These are phyloP conservation scores for Kentomonas sorsogonicus DNA, from an alignment of 208 protist genomes.

Conservation along the genomic window DNA sequence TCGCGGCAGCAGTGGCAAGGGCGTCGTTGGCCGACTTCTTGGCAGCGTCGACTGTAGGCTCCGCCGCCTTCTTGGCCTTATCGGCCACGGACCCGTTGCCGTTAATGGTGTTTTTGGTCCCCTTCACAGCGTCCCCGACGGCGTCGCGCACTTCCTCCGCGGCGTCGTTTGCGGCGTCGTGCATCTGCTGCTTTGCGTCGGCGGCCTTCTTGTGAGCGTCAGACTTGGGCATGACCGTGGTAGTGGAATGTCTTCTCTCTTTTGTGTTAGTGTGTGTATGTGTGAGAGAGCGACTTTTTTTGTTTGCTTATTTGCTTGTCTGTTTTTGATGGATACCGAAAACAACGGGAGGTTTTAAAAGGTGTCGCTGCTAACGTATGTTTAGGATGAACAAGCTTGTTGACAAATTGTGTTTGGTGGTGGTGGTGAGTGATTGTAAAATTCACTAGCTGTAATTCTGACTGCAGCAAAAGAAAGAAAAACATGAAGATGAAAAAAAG, in stretches of 20 bases:
- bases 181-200: constrained; percentile 5
- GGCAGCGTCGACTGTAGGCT: constrained; percentile 24
- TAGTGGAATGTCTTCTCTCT: no score
- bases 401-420: no score
- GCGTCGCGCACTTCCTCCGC: constrained; percentile 6
- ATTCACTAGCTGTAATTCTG: background rate
- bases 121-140: constrained; percentile 12
- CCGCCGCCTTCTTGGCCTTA: constrained; percentile 19
- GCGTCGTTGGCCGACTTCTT: constrained; percentile 26
- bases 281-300: no score
- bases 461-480: background rate
- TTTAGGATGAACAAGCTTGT: no score
- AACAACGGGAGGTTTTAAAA: no score
- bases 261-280: no score
- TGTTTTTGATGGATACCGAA: no score
- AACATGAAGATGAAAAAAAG: background rate
- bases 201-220: background rate
- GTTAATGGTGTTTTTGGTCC: no score
- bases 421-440: background rate
- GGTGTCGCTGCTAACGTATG: no score
- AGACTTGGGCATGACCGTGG: background rate
- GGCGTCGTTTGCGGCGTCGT: constrained; percentile 3
- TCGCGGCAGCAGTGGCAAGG: constrained; percentile 20
- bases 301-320: no score
- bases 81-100: no score